Conservation (phyloP, 768 basidiomycete species). For the Tricholomella constricta region DNA sequence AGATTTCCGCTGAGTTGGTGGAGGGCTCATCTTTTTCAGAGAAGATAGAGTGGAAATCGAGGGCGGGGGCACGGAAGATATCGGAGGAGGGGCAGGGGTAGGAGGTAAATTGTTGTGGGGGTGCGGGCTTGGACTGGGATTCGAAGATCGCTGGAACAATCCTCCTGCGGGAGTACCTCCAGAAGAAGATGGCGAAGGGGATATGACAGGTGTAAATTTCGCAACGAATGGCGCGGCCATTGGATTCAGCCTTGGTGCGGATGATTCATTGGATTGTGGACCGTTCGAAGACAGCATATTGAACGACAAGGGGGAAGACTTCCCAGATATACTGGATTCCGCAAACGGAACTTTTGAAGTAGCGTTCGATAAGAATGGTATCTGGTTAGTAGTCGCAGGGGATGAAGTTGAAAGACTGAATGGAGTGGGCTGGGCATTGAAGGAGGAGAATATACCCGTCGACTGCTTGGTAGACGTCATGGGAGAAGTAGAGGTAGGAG, state of each 20-base stretch:
- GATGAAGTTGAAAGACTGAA: neutral
- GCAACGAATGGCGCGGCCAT: conserved; percentile 26
- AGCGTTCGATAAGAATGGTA: conserved; percentile 4
- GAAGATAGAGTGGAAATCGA: conserved; percentile 3
- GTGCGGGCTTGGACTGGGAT: conserved; percentile 18
- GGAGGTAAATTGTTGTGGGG: conserved; percentile 9
- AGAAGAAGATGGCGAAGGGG: conserved; percentile 5
- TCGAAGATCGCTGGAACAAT: conserved; percentile 13
- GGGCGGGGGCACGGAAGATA: conserved; percentile 9
- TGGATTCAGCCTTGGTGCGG: conserved; percentile 17
- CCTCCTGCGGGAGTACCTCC: neutral
- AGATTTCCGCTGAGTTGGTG: conserved; percentile 19
- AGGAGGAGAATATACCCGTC: neutral
- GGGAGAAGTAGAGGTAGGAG: neutral
- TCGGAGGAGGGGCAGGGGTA: conserved; percentile 15
- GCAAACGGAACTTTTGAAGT: neutral
- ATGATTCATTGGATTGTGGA: neutral
- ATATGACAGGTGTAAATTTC: neutral
- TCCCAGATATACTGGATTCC: neutral
- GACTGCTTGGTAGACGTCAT: neutral
- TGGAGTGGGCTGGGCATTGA: neutral
- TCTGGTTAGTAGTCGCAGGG: conserved; percentile 12
- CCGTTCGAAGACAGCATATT: neutral
- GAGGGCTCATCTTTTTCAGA: conserved; percentile 3
- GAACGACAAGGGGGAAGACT: neutral